Conservation (phyloP, 164 flowering plant genomes). For the Saururus chinensis region DNA sequence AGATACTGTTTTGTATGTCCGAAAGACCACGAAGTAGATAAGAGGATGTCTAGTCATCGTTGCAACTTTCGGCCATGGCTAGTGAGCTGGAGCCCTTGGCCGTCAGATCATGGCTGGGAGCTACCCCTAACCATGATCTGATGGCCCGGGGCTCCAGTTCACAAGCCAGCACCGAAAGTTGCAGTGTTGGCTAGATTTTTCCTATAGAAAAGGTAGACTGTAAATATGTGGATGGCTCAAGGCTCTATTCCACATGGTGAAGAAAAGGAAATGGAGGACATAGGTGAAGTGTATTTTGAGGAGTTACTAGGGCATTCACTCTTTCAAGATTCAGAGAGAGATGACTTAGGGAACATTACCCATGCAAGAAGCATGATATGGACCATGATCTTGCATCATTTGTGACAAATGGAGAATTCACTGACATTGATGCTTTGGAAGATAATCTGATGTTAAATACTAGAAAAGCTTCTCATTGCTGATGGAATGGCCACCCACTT, state of each 20-base stretch:
- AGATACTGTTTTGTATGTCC: slow-evolving; percentile 4
- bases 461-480: background rate
- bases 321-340: background rate
- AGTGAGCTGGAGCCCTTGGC: no score
- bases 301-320: background rate
- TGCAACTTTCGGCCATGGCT: no score
- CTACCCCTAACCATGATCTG: no score
- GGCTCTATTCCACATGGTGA: background rate
- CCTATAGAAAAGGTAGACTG: background rate
- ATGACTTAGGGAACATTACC: background rate
- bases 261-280: background rate
- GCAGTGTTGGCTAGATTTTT: no score
- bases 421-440: background rate
- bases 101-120: no score
- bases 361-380: slow-evolving; percentile 4
- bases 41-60: no score
- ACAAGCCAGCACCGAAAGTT: no score
- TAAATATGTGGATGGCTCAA: slow-evolving; percentile 2
- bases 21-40: background rate
- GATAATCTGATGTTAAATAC: background rate
- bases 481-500: background rate
- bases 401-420: background rate
- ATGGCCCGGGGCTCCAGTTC: no score
- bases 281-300: background rate
- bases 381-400: slow-evolving; percentile 1